These are phyloP conservation scores for Fusarium tricinctum DNA, from an alignment of 2,329 filamentous ascomycete species.

Conservation along the genomic window DNA sequence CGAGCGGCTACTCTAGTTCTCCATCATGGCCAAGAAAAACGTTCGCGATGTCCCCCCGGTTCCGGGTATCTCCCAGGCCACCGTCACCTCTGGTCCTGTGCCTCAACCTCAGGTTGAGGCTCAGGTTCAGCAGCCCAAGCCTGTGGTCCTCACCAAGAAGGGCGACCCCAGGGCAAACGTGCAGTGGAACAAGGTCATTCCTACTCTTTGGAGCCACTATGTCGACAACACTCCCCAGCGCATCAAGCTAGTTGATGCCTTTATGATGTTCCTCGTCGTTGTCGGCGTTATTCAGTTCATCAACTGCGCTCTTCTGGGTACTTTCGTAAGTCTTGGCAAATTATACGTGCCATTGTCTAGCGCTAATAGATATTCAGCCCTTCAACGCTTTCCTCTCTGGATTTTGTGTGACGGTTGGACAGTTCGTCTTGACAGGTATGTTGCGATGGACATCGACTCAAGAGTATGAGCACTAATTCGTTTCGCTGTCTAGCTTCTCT, in stretches of 20 bases:
- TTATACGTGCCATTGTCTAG: too few relatives aligned
- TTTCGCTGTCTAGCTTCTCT: slow-evolving; percentile 69
- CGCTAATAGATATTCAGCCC: slow-evolving; percentile 70
- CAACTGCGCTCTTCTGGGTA: slow-evolving; percentile 92
- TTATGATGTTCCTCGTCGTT: slow-evolving; percentile 87
- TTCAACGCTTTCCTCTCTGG: slow-evolving; percentile 99
- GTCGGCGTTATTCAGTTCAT: slow-evolving; percentile 93
- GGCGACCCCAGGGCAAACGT: slow-evolving; percentile 45
- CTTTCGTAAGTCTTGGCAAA: slow-evolving; percentile 78
- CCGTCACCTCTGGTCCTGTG: slow-evolving; percentile 48
- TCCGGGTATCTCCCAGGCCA: slow-evolving; percentile 51
- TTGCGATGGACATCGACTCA: slow-evolving; percentile 33
- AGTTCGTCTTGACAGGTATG: slow-evolving; percentile 94
- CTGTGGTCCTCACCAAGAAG: slow-evolving; percentile 41
- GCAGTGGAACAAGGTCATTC: slow-evolving; percentile 71
- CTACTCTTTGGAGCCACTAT: slow-evolving; percentile 84
- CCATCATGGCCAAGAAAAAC: slow-evolving; percentile 66
- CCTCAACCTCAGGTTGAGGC: slow-evolving; percentile 33
- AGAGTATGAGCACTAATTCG: slow-evolving; percentile 22
- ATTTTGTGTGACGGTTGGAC: slow-evolving; percentile 93
- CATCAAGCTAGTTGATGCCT: slow-evolving; percentile 90
- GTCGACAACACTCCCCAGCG: slow-evolving; percentile 85
- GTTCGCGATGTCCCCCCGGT: slow-evolving; percentile 54
- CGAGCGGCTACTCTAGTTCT: background rate
- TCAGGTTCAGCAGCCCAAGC: slow-evolving; percentile 40